Evolutionary conservation across 805 yeast genomes (phyloP), one percentile per base, ranked within the genome.

Genomic region (Candida hispaniensis): DNA sequence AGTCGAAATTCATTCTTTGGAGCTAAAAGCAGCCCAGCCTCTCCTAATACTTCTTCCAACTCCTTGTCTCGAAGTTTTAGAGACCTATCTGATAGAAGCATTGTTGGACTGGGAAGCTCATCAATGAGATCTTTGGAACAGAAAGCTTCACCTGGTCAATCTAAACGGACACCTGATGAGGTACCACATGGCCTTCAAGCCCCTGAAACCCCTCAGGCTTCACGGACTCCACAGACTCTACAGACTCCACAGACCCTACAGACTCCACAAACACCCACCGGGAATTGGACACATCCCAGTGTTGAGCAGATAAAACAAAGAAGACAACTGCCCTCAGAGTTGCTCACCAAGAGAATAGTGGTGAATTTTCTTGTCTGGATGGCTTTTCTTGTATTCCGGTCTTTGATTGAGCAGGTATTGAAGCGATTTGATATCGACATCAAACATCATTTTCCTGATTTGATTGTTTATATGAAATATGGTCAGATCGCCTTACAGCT

Each of bases 321-420:
- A 7, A 17, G 28, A 10, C 28, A 28, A 2, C 17, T 32, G 18
- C 23, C 28, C 28, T 23, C 23, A n/a, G 36, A 32, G 13, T 20
- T 25, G 1, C 12, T 32, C 23, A 18, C 24, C 6, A 32, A 32
- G 7, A 27, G 36, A n/a, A 28, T 32, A 11, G 28, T 23, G 4
- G 23, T 23, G 18, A 32, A 32, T 8, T 21, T 18, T 14, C 86
- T 4, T 70, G 78, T 44, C 62, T 79, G 38, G 81, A 86, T 2
- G 86, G 91, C 51, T 85, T 80, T 14, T 78, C 79, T 45, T 77
- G 78, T 9, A 85, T 85, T 40, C 72, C 80, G 17, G 65, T 79
- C 45, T 83, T 86, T 6, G 73, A 68, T 46, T 71, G 64, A 17
- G 3, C 22, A 28, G 4, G 21, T 32, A 11, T 22, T 23, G 7